Evolutionary conservation across 805 yeast genomes (phyloP).

Genomic region (Pichia gijzeniarum): DNA sequence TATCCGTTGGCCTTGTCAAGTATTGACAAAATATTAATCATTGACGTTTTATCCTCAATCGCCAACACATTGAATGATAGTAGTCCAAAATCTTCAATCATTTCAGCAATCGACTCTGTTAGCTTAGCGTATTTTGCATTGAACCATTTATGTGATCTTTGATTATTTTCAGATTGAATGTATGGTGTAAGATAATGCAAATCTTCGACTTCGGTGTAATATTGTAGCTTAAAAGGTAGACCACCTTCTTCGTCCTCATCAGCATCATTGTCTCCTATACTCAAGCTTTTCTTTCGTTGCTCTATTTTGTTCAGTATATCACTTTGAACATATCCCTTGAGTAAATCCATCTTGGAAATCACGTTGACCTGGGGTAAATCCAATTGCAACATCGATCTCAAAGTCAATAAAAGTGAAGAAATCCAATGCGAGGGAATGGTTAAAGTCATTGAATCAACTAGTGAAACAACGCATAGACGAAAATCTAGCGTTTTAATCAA

Average conservation of each 20-base stretch:
- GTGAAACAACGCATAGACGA: constrained; percentile 76
- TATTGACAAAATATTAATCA: constrained; percentile 72
- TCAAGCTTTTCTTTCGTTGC: constrained; percentile 15
- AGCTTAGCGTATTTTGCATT: constrained; percentile 43
- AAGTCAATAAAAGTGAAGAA: constrained; percentile 69
- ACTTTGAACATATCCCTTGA: constrained; percentile 43
- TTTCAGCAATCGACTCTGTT: constrained; percentile 71
- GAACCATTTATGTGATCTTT: constrained; percentile 50
- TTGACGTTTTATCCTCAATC: constrained; percentile 84
- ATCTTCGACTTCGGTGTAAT: constrained; percentile 90
- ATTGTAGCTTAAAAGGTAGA: constrained; percentile 76
- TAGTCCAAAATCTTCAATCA: constrained; percentile 80
- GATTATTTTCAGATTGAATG: constrained; percentile 65
- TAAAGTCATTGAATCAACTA: constrained; percentile 76
- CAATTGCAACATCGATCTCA: constrained; percentile 88
- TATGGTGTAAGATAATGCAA: constrained; percentile 59
- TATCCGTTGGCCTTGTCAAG: constrained; percentile 94
- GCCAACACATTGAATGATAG: constrained; percentile 86
- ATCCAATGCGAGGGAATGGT: constrained; percentile 87
- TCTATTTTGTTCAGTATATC: constrained; percentile 21
- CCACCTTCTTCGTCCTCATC: constrained; percentile 44
- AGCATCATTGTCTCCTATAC: constrained; percentile 27
- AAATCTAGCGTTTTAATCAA: constrained; percentile 60
- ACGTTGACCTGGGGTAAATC: constrained; percentile 93
- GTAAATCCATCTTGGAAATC: constrained; percentile 80